Percentiles rank a stretch among this genome's conserved stretches.
These are phyloP conservation scores for Apiospora marii DNA, from an alignment of 2,329 filamentous ascomycete species.

Conservation along the genomic window DNA sequence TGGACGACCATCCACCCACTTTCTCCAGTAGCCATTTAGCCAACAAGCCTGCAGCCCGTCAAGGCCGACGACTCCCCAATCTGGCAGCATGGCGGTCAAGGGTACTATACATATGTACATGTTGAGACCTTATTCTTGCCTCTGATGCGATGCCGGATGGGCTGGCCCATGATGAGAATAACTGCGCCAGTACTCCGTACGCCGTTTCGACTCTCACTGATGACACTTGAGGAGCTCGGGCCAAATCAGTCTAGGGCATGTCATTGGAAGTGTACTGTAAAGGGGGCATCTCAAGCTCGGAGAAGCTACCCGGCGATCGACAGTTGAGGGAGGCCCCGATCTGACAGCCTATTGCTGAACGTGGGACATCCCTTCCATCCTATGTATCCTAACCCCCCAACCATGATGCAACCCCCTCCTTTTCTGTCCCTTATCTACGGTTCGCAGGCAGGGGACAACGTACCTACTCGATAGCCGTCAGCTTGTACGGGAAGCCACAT, in stretches of 20 bases:
- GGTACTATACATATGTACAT: neutral
- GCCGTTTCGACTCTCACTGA: neutral
- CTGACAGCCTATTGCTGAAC: constrained; percentile 21
- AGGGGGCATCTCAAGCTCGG: neutral
- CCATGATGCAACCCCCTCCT: neutral
- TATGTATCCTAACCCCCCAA: neutral
- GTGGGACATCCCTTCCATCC: constrained; percentile 12
- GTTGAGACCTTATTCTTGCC: neutral
- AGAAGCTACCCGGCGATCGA: constrained; percentile 14
- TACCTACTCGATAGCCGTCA: too few species aligned
- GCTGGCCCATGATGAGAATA: neutral
- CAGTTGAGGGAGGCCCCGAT: constrained; percentile 11
- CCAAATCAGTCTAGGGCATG: neutral
- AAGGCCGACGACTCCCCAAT: constrained; percentile 12
- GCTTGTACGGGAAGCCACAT: neutral
- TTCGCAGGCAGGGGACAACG: too few species aligned
- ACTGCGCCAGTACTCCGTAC: neutral
- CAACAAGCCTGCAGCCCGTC: constrained; percentile 9
- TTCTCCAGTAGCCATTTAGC: constrained; percentile 6
- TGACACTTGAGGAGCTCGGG: constrained; percentile 4
- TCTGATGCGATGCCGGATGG: neutral
- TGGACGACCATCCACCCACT: neutral
- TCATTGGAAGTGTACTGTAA: neutral
- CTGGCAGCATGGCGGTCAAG: constrained; percentile 14
- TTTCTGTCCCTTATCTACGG: neutral